A percentile compares a stretch with the other conserved stretches of the same genome.
phyloP scores from a whole-genome alignment of 129 eudicot species.

The Artemisia argyi region DNA sequence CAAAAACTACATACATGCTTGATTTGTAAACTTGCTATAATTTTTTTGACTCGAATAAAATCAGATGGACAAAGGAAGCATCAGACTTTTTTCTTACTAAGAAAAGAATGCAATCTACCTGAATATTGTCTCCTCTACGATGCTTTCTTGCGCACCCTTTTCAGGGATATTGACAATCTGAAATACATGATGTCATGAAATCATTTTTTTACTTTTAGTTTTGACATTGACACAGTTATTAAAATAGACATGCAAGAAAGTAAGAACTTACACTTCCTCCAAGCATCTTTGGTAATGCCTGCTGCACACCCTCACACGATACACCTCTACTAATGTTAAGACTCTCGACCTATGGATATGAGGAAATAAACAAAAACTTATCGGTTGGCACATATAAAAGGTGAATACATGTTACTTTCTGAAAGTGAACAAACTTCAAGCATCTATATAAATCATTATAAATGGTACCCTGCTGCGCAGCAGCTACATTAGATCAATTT shows the following conservation, averaged over 20 bases:
- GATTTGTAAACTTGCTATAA: not conserved
- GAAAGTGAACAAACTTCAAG: not conserved
- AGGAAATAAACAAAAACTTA: no score
- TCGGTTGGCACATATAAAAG: no score
- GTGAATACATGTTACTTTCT: not conserved
- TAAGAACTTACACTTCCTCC: conserved; percentile 68
- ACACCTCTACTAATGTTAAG: conserved; percentile 80
- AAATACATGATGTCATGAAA: conserved; percentile 10
- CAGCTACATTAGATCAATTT: conserved; percentile 81
- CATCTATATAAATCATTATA: conserved; percentile 73
- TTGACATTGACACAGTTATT: no score
- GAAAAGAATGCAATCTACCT: conserved; percentile 36
- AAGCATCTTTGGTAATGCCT: conserved; percentile 79
- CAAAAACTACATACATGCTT: no score
- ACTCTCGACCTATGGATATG: conserved; percentile 59
- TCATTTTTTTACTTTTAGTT: not conserved
- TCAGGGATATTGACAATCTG: conserved; percentile 83
- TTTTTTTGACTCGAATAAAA: not conserved
- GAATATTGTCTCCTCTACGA: conserved; percentile 83
- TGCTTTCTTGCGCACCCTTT: conserved; percentile 85
- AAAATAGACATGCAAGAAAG: not conserved
- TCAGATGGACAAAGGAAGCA: conserved; percentile 5
- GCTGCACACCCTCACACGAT: conserved; percentile 35
- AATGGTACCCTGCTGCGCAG: conserved; percentile 90
- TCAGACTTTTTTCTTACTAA: not conserved